Percentiles rank a stretch among this genome's conserved stretches.
These are phyloP conservation scores for Hanseniaspora pseudoguilliermondii DNA, from an alignment of 805 yeast species.

Conservation along the genomic window DNA sequence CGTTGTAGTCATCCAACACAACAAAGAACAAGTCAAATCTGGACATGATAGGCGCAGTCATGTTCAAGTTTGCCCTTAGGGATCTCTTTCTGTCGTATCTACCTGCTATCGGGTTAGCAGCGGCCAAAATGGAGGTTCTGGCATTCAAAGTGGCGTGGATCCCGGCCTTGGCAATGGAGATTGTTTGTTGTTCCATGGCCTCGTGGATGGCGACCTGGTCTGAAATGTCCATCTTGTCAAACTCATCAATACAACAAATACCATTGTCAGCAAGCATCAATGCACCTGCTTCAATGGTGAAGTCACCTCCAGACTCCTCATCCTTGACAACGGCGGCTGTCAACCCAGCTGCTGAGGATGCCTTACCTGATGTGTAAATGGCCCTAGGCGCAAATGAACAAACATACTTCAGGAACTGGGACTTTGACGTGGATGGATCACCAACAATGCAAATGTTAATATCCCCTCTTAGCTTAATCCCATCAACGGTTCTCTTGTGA, in stretches of 20 bases:
- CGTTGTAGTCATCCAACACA: slow-evolving; percentile 87
- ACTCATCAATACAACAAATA: slow-evolving; percentile 95
- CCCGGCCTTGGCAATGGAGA: slow-evolving; percentile 96
- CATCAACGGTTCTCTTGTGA: slow-evolving; percentile 85
- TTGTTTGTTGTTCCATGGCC: slow-evolving; percentile 99
- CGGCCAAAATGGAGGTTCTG: slow-evolving; percentile 89
- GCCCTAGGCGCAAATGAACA: slow-evolving; percentile 86
- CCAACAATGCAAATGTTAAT: slow-evolving; percentile 94
- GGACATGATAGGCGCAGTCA: slow-evolving; percentile 99
- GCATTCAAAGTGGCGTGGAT: slow-evolving; percentile 96
- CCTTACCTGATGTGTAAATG: slow-evolving; percentile 94
- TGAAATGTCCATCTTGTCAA: slow-evolving; percentile 89
- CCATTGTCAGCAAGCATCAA: slow-evolving; percentile 97
- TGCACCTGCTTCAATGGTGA: slow-evolving; percentile 97
- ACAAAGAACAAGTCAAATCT: slow-evolving; percentile 93
- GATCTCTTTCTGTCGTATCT: slow-evolving; percentile 81
- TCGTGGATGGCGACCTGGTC: slow-evolving; percentile 99
- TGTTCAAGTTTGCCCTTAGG: slow-evolving; percentile 70
- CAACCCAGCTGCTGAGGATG: slow-evolving; percentile 96
- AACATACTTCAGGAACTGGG: slow-evolving; percentile 89
- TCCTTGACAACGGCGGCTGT: slow-evolving; percentile 97
- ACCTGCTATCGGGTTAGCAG: slow-evolving; percentile 98
- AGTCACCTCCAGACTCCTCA: slow-evolving; percentile 84
- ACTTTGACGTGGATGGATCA: slow-evolving; percentile 96
- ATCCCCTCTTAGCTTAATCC: slow-evolving; percentile 96